Conservation (phyloP, 345 rosid species). For the Populus ilicifolia region DNA sequence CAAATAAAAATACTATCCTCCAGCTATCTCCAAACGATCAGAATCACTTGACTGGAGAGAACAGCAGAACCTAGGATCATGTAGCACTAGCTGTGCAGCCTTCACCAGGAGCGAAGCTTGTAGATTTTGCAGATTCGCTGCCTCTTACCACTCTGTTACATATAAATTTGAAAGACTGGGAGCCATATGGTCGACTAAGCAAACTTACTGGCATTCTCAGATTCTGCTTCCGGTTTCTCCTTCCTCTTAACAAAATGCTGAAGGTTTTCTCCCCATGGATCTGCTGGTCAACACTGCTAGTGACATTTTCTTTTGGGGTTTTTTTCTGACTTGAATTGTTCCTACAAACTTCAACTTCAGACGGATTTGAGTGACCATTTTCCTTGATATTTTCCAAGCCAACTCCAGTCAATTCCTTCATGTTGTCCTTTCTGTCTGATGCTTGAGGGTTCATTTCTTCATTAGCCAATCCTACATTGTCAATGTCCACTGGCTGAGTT, state of each 20-base stretch:
- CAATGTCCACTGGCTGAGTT: constrained; percentile 50
- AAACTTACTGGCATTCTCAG: constrained; percentile 88
- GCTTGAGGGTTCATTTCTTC: constrained; percentile 36
- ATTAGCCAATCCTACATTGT: constrained; percentile 36
- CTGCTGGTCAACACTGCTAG: constrained; percentile 36
- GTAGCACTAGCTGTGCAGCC: constrained; percentile 42
- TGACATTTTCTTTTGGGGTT: constrained; percentile 25
- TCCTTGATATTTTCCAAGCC: constrained; percentile 33
- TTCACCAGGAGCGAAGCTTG: constrained; percentile 31
- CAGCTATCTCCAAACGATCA: constrained; percentile 10
- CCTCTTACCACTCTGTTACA: constrained; percentile 78
- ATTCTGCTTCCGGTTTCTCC: constrained; percentile 79
- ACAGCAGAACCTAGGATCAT: constrained; percentile 21
- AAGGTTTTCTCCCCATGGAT: constrained; percentile 69
- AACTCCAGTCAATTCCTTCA: constrained; percentile 26
- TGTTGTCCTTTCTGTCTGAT: constrained; percentile 32
- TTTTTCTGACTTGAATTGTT: constrained; percentile 27
- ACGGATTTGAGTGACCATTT: constrained; percentile 30
- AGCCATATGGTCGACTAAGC: constrained; percentile 80
- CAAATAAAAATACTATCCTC: constrained; percentile 14
- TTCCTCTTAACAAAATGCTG: constrained; percentile 86
- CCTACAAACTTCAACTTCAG: constrained; percentile 21
- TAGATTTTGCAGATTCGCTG: constrained; percentile 62
- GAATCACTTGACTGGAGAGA: constrained; percentile 6
- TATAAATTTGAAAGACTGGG: constrained; percentile 77